Base-by-base conservation (phyloP, 2,329 filamentous ascomycete species). In the Trichoderma sp. region DNA sequence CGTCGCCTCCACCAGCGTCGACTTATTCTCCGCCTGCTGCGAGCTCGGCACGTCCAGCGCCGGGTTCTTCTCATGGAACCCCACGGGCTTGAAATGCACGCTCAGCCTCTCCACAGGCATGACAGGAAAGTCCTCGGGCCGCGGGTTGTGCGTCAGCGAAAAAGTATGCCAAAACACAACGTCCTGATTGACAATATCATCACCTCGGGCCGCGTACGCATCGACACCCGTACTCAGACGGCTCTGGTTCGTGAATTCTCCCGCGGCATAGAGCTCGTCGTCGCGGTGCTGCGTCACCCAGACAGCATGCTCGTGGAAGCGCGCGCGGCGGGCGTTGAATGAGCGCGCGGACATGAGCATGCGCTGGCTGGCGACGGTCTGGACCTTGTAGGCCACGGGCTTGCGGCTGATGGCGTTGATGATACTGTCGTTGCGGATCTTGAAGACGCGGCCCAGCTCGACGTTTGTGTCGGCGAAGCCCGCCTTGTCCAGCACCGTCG, bases 381-480 rank as follows among this genome's bases (percentile, higher is more conserved):
- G 77, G 31, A 90, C 81, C 78, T 88, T 89, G 81, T 88, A 90
- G 0, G 84, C 87, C 0, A 89, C 84, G 8, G 85, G 84, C 75
- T 85, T 86, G 21, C 86, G 86, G 18, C 87, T 89, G 27, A 88
- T 81, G 1, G 80, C 79, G 75, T 90, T 90, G 71, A 81, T 83
- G 77, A 84, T 84, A 14, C 77, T 80, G 9, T 83, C 79, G 76
- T 89, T 89, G 78, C 89, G 85, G 59, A 90, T 81, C 76, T 87
- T 87, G 76, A 89, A 83, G 9, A 85, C 80, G 3, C 88, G 84
- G 75, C 91, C 91, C 35, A 88, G 82, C 16, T 82, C 80, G 0
- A 89, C 88, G 75, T 88, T 88, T 0, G 89, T 88, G 69, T 91
- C 89, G 3, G 89, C 82, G 72, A 86, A 86, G 6, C 84, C 79